These are phyloP conservation scores for Cordyceps militaris DNA, from an alignment of 2,329 filamentous ascomycete species.

Conservation along the genomic window DNA sequence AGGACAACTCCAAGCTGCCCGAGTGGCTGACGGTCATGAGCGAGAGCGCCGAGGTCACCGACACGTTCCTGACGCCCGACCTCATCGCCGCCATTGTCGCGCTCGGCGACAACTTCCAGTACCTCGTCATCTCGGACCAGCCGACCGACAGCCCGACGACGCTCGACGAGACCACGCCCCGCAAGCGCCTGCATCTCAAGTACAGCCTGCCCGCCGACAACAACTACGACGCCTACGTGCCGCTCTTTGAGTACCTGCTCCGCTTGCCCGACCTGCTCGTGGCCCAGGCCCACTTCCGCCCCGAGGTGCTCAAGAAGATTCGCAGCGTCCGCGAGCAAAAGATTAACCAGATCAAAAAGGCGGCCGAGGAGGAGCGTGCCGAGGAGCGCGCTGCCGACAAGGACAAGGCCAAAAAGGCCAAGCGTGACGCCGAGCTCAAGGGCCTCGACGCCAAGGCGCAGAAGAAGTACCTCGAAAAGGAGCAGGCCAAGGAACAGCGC, in stretches of 20 bases:
- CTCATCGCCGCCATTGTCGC: slow-evolving; percentile 70
- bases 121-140: slow-evolving; percentile 84
- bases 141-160: slow-evolving; percentile 78
- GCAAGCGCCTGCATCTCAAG: slow-evolving; percentile 80
- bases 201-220: slow-evolving; percentile 60
- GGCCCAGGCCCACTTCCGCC: slow-evolving; percentile 72
- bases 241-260: slow-evolving; percentile 75
- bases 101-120: slow-evolving; percentile 74
- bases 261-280: slow-evolving; percentile 79
- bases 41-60: slow-evolving; percentile 91
- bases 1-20: slow-evolving; percentile 86
- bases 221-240: slow-evolving; percentile 58
- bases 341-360: slow-evolving; percentile 70
- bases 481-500: slow-evolving; percentile 65
- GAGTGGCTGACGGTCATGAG: slow-evolving; percentile 91
- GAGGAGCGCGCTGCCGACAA: slow-evolving; percentile 68
- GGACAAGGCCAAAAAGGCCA: slow-evolving; percentile 75
- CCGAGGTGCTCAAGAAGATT: slow-evolving; percentile 83
- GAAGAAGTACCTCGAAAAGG: slow-evolving; percentile 77
- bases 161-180: slow-evolving; percentile 73
- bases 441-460: slow-evolving; percentile 73
- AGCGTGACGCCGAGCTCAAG: slow-evolving; percentile 77
- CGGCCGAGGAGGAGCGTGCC: slow-evolving; percentile 71
- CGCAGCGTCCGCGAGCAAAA: slow-evolving; percentile 72
- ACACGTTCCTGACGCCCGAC: slow-evolving; percentile 79